Evolutionary conservation across 441 rosid species (phyloP), one percentile per base, ranked within the genome.

Genomic region (Gossypium davidsonii): DNA sequence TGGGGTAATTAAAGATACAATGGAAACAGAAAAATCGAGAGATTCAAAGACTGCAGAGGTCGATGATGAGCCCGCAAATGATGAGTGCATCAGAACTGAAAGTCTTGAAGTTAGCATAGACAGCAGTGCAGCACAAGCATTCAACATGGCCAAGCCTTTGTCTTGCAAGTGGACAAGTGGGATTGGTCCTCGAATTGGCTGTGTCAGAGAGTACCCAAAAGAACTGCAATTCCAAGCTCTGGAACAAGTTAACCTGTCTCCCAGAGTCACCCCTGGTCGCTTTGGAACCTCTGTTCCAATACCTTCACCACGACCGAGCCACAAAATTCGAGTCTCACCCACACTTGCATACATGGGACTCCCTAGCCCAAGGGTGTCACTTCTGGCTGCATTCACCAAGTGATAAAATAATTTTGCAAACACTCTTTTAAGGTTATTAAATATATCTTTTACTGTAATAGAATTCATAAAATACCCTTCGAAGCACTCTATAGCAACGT

Each of bases 151-250:
- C 18, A 88, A 74, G 77, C 83, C 89, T 46, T 23, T 93, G 73
- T 85, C 97, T 18, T 85, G 94, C 90, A 93, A 90, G 77, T 93
- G 97, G 98, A 65, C 77, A 1, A 90, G 89, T 23, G 96, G 97
- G 8, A 67, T 82, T 48, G 96, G 98, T 20, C 91, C 97, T 6
- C 82, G 98, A 64, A 91, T 93, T 34, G 91, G 96, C 11, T 88
- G 93, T 69, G 91, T 93, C 18, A 85, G 91, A 80, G 97, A 93
- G 76, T 91, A 91, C 82, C 97, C 98, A 25, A 60, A 76, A 55
- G 85, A 86, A 1, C 82, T 93, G 8, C 96, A 89, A 64, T 73
- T 66, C 11, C 81, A 73, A 77, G 97, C 98, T 26, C 87, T 91
- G 48, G 91, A 90, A 72, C 91, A 89, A 73, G 89, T 91, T 72